Evolutionary conservation across 176 grass and related monocot genomes (phyloP).

Genomic region (Puya raimondii): DNA sequence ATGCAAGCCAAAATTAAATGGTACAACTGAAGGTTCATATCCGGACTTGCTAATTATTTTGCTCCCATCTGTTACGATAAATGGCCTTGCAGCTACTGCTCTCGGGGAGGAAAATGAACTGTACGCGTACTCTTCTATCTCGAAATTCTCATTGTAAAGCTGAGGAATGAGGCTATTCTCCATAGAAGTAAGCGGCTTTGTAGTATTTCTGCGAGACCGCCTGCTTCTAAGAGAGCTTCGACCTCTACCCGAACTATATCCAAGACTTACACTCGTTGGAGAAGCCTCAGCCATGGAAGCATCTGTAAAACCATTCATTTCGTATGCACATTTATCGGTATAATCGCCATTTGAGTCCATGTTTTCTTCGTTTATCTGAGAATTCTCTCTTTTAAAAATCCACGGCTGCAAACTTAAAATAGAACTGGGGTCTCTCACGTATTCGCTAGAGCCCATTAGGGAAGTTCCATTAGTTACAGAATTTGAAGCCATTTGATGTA

Average conservation of each 20-base stretch:
- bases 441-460: constrained; percentile 33
- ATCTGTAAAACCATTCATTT: constrained; percentile 31
- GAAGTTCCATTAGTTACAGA: constrained; percentile 12
- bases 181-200: constrained; percentile 47
- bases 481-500: constrained; percentile 14
- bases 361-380: constrained; percentile 24
- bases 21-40: constrained; percentile 31
- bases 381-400: constrained; percentile 62
- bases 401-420: constrained; percentile 95
- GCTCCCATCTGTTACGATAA: constrained; percentile 67
- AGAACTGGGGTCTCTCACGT: constrained; percentile 54
- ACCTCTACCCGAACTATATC: constrained; percentile 37
- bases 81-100: constrained; percentile 35
- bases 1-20: constrained; percentile 24
- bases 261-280: constrained; percentile 30
- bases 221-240: constrained; percentile 58
- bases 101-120: constrained; percentile 45
- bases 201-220: constrained; percentile 29
- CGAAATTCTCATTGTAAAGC: constrained; percentile 55
- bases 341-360: constrained; percentile 6
- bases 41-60: constrained; percentile 67
- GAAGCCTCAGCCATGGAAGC: constrained; percentile 28
- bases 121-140: constrained; percentile 72
- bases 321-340: constrained; percentile 24
- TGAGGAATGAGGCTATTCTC: constrained; percentile 70